Evolutionary conservation across 2,329 filamentous ascomycete species (phyloP), one percentile per base, ranked within the genome.

Genomic region (Lasiodiplodia sp.): DNA sequence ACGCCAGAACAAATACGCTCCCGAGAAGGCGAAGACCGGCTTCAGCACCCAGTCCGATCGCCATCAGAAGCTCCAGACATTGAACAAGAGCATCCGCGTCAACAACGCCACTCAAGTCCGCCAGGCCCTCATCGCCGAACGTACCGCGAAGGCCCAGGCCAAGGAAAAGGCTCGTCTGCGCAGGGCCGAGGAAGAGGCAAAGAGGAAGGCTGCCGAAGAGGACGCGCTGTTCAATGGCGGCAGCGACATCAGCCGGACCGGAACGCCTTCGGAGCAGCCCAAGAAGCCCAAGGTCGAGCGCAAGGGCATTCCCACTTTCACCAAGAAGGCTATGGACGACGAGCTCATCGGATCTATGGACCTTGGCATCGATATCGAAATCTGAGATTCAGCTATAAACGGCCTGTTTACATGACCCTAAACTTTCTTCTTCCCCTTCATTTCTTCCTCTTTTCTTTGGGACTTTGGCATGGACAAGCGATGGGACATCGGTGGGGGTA

Each of bases 301-400:
- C 73, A 76, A 79, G 69, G 86, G 86, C 1, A 77, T 87, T 72
- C 89, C 89, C 14, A 91, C 93, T 60, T 92, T 95, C 75, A 90
- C 85, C 73, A 87, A 92, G 81, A 90, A 91, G 37, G 87, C 94
- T 68, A 91, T 92, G 84, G 94, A 97, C 71, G 96, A 98, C 76
- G 96, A 98, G 76, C 91, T 97, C 68, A 95, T 98, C 79, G 94
- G 91, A 1, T 87, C 90, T 31, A 84, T 98, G 83, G 96, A 98
- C 78, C 82, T 98, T 74, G 95, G 93, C 34, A 93, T 98, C 77
- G 95, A 98, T 73, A 90, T 97, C 74, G 94, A 97, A 73, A 93
- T 97, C 73, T 93, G 75, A 81, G 65, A 25, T 21, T 37, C 14
- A 18, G 3, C 40, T 34, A 11, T 44, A n/a, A n/a, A 47, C 44